These are phyloP conservation scores for Colletotrichum brevisporum DNA, from an alignment of 2,329 filamentous ascomycete species.

Conservation along the genomic window DNA sequence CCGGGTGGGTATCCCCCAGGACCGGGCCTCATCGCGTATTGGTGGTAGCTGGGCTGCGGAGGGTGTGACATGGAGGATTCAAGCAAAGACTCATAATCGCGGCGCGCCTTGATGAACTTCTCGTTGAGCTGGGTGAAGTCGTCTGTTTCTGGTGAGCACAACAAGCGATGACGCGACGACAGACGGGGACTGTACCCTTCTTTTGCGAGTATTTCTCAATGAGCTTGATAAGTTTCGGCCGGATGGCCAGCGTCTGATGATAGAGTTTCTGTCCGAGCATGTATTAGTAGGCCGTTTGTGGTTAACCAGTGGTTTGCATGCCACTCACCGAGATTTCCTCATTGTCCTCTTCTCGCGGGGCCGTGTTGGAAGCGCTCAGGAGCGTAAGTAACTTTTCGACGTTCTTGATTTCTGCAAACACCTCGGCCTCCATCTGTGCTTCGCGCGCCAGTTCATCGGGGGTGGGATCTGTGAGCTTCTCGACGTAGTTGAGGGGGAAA, in stretches of 20 bases:
- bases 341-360: conserved; percentile 88
- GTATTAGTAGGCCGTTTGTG: background rate
- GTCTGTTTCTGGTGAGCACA: conserved; percentile 66
- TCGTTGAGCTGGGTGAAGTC: conserved; percentile 99
- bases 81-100: conserved; percentile 95
- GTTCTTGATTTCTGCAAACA: conserved; percentile 76
- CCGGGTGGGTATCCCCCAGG: conserved; percentile 59
- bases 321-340: conserved; percentile 90
- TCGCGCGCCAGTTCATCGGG: conserved; percentile 94
- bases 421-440: conserved; percentile 90
- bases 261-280: conserved; percentile 74
- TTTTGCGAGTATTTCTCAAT: conserved; percentile 99
- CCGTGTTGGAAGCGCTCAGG: conserved; percentile 87
- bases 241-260: conserved; percentile 92
- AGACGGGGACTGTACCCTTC: conserved; percentile 75
- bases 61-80: conserved; percentile 97
- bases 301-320: background rate
- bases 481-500: conserved; percentile 98
- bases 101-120: conserved; percentile 98
- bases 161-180: background rate
- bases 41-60: conserved; percentile 83
- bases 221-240: conserved; percentile 96
- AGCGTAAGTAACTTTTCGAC: conserved; percentile 84
- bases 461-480: conserved; percentile 95
- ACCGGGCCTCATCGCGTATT: conserved; percentile 71